phyloP scores from a whole-genome alignment of 163 green algal species.

The Dunaliella salina region DNA sequence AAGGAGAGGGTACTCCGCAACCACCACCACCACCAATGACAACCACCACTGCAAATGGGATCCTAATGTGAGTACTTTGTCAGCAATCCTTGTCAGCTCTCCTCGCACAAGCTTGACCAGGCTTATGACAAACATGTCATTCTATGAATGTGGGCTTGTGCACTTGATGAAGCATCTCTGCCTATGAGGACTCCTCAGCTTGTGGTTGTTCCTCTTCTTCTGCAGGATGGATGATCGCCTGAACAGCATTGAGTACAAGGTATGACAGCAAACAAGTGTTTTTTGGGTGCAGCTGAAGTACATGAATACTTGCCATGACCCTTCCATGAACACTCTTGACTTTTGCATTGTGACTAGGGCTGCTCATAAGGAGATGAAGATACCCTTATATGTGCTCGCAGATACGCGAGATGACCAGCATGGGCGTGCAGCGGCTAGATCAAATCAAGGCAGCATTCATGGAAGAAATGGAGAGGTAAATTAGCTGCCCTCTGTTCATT shows the following conservation, averaged over 20 bases:
- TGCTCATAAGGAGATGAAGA: no score
- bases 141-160: no score
- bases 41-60: not conserved
- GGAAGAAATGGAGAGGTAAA: conserved; percentile 4
- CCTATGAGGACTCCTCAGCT: no score
- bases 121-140: no score
- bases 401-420: not conserved
- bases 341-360: no score
- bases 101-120: no score
- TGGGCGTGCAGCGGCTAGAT: not conserved
- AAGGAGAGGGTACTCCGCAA: not conserved
- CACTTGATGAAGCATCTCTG: no score
- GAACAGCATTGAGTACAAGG: conserved; percentile 9
- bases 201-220: no score
- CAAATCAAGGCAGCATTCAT: conserved; percentile 1
- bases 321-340: no score
- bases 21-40: not conserved
- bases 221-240: not conserved
- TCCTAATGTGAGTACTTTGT: not conserved
- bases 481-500: not conserved
- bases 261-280: not conserved
- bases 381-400: not conserved
- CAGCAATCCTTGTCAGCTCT: no score
- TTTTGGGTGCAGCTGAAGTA: not conserved
- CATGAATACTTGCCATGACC: no score